A percentile compares a stretch with the other conserved stretches of the same genome.
phyloP scores from a whole-genome alignment of 2,329 filamentous ascomycete species.

The Dryadomyces sulphureus region DNA sequence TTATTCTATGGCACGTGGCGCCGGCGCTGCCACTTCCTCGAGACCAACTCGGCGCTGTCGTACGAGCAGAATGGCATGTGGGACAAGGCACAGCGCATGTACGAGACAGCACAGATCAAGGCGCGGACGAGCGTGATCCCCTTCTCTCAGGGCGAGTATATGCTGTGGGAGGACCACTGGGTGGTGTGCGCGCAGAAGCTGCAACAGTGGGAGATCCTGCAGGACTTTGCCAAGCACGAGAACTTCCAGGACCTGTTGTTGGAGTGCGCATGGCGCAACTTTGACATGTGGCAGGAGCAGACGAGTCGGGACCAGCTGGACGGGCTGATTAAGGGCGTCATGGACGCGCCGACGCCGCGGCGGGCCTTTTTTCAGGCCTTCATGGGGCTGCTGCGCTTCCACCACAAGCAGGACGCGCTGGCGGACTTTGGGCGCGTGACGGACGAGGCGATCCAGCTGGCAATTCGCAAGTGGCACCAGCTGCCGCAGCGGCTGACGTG shows the following conservation, averaged over 20 bases:
- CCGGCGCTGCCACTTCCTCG: conserved; percentile 85
- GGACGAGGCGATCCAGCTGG: conserved; percentile 93
- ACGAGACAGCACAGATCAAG: conserved; percentile 93
- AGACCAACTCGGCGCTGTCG: conserved; percentile 91
- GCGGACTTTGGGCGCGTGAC: conserved; percentile 79
- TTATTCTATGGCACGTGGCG: conserved; percentile 97
- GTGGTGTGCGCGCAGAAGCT: conserved; percentile 93
- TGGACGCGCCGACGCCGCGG: conserved; percentile 88
- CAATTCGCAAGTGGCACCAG: conserved; percentile 97
- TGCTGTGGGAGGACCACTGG: conserved; percentile 99
- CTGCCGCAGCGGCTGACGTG: conserved; percentile 87
- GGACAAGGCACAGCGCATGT: conserved; percentile 96
- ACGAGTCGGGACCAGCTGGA: conserved; percentile 83
- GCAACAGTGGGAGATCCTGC: conserved; percentile 96
- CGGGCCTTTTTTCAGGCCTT: conserved; percentile 97
- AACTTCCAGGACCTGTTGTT: conserved; percentile 94
- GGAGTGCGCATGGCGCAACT: conserved; percentile 89
- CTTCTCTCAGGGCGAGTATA: conserved; percentile 93
- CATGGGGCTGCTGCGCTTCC: conserved; percentile 88
- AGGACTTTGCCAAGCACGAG: conserved; percentile 96
- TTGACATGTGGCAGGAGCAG: conserved; percentile 83
- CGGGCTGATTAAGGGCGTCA: conserved; percentile 87
- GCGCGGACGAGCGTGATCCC: conserved; percentile 90
- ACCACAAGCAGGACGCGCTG: conserved; percentile 69
- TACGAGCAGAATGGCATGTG: conserved; percentile 99